Percentiles rank a stretch among this genome's conserved stretches.
These are phyloP conservation scores for Cercospora zeina DNA, from an alignment of 2,329 filamentous ascomycete genomes.

Conservation along the genomic window DNA sequence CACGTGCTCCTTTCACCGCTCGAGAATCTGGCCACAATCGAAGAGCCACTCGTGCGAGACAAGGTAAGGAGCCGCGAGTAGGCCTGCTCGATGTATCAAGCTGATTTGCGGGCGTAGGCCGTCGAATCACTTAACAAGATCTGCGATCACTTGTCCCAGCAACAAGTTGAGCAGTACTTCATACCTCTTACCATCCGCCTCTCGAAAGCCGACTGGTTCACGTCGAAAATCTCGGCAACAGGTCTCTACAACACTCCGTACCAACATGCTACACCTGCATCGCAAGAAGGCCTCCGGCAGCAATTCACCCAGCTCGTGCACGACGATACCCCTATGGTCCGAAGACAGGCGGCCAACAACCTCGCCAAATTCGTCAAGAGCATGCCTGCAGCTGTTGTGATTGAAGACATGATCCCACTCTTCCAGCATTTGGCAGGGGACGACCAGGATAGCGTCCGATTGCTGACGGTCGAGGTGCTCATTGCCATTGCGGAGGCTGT, in stretches of 20 bases:
- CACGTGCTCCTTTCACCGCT: constrained; percentile 95
- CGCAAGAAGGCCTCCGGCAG: constrained; percentile 87
- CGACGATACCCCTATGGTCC: constrained; percentile 98
- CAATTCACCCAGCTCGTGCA: constrained; percentile 92
- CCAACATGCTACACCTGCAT: constrained; percentile 80
- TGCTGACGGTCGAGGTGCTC: constrained; percentile 93
- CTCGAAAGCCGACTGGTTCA: constrained; percentile 99
- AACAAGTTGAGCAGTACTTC: constrained; percentile 96
- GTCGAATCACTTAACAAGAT: constrained; percentile 99
- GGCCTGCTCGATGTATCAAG: constrained; percentile 28
- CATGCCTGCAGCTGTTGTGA: constrained; percentile 86
- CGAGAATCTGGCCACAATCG: constrained; percentile 97
- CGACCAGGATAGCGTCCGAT: constrained; percentile 94
- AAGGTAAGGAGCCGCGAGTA: constrained; percentile 64
- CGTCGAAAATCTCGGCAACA: constrained; percentile 96
- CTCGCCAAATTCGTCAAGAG: constrained; percentile 97
- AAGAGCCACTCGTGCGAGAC: constrained; percentile 95
- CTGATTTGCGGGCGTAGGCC: constrained; percentile 60
- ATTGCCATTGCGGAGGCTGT: constrained; percentile 96
- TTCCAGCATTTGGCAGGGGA: constrained; percentile 96
- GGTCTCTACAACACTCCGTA: constrained; percentile 94
- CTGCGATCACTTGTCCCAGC: constrained; percentile 82
- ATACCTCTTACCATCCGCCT: constrained; percentile 93
- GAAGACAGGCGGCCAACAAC: constrained; percentile 93
- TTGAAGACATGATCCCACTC: constrained; percentile 98